Evolutionary conservation across 371 early-diverging fungal genomes (phyloP), one percentile per base, ranked within the genome.

Genomic region (Actinomortierella ambigua): DNA sequence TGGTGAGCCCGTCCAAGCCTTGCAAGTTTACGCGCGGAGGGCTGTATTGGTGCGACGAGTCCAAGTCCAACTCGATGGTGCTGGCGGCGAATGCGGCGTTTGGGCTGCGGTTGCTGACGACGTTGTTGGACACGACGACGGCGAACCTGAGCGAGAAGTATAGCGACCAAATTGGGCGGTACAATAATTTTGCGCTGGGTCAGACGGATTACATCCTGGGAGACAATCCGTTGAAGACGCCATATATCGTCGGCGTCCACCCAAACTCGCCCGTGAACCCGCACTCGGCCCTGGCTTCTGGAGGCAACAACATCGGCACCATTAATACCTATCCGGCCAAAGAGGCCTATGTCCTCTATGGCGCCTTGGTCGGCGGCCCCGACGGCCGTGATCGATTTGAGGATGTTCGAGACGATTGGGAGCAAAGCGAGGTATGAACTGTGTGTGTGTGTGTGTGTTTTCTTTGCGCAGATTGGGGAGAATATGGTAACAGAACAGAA

Each of bases 301-400:
- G 86, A 13, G 88, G 88, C 23, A 73, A 70, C 17, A 78, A 78
- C 46, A 57, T 79, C 2, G 65, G 55, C 4, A 77, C 80, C 18
- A 81, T 88, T 28, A 68, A 85, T 26, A 61, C 59, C 2, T 79
- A 77, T 11, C 70, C 79, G 3, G 48, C 40, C 2, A 63, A 77
- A 27, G 75, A 75, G 50, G 46, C 52, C 14, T 63, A 79, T 61
- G 63, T 79, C 0, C 64, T 88, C 11, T 85, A 85, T 61, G 88
- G 88, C 14, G 85, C 83, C 1, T 58, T 88, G 24, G 85, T 88
- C 6, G 88, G 88, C 27, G 88, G 88, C 9, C 88, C 88, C 0
- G 81, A 81, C 49, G 63, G 79, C 28, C 65, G 79, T 1, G 88
- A 88, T 52, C 68, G 79, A 6, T 86, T 84, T 48, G 64, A 75